Conservation (phyloP, 2,329 filamentous ascomycete genomes). For the Alternaria solani region DNA sequence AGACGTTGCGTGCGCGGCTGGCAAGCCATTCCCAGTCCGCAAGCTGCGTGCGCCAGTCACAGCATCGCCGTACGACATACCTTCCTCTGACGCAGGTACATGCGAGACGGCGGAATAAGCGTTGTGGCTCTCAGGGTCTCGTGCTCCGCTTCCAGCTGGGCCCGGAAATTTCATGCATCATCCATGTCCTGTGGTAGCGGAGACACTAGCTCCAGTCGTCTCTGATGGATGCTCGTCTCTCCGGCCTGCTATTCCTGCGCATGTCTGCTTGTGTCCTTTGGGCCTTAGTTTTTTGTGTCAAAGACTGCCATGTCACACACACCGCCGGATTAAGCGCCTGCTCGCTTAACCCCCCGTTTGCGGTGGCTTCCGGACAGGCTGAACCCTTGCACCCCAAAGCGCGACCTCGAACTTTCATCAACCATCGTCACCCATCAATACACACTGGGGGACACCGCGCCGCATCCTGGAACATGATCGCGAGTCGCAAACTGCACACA, state of each 20-base stretch:
- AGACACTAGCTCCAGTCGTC: slow-evolving; percentile 12
- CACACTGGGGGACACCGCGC: slow-evolving; percentile 8
- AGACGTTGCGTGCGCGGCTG: not conserved
- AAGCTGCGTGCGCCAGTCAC: not conserved
- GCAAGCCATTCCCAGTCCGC: not conserved
- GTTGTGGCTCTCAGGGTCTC: slow-evolving; percentile 20
- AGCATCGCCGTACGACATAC: not conserved
- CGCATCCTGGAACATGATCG: slow-evolving; percentile 26
- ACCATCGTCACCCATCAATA: slow-evolving; percentile 23
- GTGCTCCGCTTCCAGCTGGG: slow-evolving; percentile 21
- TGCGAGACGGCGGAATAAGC: slow-evolving; percentile 17
- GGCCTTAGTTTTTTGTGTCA: slow-evolving; percentile 10
- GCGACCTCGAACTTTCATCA: slow-evolving; percentile 29
- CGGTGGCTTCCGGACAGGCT: slow-evolving; percentile 22
- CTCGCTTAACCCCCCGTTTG: slow-evolving; percentile 21
- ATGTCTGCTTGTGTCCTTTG: slow-evolving; percentile 1
- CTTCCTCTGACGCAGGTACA: slow-evolving; percentile 19
- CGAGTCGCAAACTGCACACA: slow-evolving; percentile 18
- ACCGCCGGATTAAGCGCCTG: slow-evolving; percentile 18
- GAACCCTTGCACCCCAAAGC: slow-evolving; percentile 26
- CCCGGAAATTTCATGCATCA: slow-evolving; percentile 26
- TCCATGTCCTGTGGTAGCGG: slow-evolving; percentile 19
- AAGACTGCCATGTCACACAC: slow-evolving; percentile 24
- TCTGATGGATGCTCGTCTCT: not conserved
- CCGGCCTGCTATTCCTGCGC: not conserved